Conservation (phyloP, 2,329 filamentous ascomycete species). For the Aphanoascus verrucosus region DNA sequence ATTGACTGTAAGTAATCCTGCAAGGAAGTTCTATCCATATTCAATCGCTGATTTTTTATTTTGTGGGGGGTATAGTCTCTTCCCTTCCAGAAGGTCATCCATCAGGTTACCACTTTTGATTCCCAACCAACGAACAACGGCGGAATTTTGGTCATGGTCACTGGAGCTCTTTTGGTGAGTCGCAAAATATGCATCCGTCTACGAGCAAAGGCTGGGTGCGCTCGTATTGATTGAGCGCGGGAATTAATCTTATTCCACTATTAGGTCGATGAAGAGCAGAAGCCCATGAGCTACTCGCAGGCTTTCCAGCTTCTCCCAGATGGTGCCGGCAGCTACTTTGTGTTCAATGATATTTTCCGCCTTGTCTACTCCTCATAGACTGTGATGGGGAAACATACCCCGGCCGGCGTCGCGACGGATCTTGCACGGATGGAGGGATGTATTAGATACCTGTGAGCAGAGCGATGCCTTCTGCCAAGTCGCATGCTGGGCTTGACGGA, state of each 20-base stretch:
- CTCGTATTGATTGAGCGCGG: neutral
- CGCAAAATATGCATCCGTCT: neutral
- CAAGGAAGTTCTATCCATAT: neutral
- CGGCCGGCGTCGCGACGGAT: neutral
- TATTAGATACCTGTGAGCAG: neutral
- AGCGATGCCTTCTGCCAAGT: neutral
- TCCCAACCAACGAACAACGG: slow-evolving; percentile 64
- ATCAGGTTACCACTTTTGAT: slow-evolving; percentile 67
- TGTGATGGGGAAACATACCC: neutral
- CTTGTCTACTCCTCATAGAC: slow-evolving; percentile 52
- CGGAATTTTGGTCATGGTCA: slow-evolving; percentile 77
- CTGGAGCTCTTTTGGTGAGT: slow-evolving; percentile 70
- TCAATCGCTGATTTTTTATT: neutral
- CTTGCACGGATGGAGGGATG: neutral
- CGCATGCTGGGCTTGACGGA: too few species aligned
- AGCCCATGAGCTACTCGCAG: slow-evolving; percentile 85
- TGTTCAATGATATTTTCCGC: slow-evolving; percentile 93
- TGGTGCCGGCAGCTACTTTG: slow-evolving; percentile 59
- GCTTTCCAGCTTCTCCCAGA: slow-evolving; percentile 73
- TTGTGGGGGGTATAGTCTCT: slow-evolving; percentile 46
- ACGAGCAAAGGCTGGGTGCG: too few species aligned
- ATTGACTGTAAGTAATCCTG: slow-evolving; percentile 54
- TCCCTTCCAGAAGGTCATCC: slow-evolving; percentile 70
- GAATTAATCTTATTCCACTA: neutral
- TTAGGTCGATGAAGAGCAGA: slow-evolving; percentile 74